Evolutionary conservation across 192 early-diverging fungal species (phyloP).

Genomic region (Paraglomus brasilianum): DNA sequence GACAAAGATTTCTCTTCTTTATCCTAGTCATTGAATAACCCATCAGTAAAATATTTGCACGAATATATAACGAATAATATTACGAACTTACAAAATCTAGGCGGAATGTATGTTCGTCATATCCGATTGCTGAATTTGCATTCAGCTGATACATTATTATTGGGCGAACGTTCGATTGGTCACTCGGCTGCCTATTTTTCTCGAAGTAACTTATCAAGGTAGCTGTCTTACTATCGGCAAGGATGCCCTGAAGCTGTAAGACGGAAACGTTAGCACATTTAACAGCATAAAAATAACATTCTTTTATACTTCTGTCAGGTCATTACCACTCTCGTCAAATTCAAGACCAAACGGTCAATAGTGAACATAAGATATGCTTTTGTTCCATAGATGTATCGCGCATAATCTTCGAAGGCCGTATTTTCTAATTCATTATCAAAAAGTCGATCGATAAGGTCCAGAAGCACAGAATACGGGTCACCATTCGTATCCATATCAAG

Average conservation of each 20-base stretch:
- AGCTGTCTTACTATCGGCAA: constrained; percentile 63
- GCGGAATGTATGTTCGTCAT: constrained; percentile 78
- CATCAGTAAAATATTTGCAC: background rate
- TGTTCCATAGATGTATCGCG: constrained; percentile 84
- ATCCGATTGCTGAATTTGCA: constrained; percentile 64
- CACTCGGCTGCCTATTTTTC: constrained; percentile 45
- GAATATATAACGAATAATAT: constrained; percentile 16
- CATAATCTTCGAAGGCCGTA: constrained; percentile 81
- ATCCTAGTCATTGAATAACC: constrained; percentile 24
- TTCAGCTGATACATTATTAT: constrained; percentile 73
- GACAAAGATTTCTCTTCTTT: constrained; percentile 67
- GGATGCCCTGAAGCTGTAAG: constrained; percentile 54
- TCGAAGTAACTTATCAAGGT: constrained; percentile 68
- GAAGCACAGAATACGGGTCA: constrained; percentile 77
- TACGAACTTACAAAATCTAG: constrained; percentile 70
- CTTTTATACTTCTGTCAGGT: background rate
- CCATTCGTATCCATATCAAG: constrained; percentile 57
- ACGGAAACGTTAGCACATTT: constrained; percentile 2
- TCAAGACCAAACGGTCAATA: constrained; percentile 82
- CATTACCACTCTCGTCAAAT: constrained; percentile 75
- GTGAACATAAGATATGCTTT: constrained; percentile 88
- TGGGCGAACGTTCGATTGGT: constrained; percentile 55
- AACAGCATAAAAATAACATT: background rate
- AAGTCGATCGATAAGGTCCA: constrained; percentile 72
- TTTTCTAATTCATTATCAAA: constrained; percentile 81